A percentile compares a stretch with the other conserved stretches of the same genome.
Evolutionary conservation across 225 moss, liverwort and hornwort genomes (phyloP).

Genomic region (Straminergon stramineum): DNA sequence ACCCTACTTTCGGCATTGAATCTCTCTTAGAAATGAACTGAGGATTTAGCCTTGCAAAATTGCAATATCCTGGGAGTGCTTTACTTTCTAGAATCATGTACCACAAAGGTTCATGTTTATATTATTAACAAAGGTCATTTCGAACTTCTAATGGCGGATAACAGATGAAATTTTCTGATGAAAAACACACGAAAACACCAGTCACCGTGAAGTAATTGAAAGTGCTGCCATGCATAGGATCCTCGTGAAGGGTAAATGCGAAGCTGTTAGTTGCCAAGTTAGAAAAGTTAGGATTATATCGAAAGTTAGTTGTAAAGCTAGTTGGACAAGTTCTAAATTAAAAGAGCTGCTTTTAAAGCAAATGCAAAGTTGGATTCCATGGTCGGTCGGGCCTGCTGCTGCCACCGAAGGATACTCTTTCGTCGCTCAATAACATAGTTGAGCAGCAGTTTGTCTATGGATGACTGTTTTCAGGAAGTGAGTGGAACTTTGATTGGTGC

Average conservation of each 20-base stretch:
- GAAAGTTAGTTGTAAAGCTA: not conserved
- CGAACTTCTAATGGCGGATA: not conserved
- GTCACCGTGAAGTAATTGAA: not conserved
- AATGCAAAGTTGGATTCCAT: not conserved
- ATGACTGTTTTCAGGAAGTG: not conserved
- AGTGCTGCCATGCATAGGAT: not conserved
- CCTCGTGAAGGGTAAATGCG: not conserved
- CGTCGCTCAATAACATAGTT: not conserved
- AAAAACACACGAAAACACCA: not conserved
- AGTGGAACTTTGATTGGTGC: not conserved
- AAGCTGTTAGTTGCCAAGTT: not conserved
- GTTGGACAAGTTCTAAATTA: not conserved
- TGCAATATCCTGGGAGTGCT: not conserved
- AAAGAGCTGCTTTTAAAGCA: not conserved
- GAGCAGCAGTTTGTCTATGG: not conserved
- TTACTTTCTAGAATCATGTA: not conserved
- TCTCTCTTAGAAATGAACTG: not conserved
- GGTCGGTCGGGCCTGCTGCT: not conserved
- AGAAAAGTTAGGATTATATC: not conserved
- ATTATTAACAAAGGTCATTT: not conserved
- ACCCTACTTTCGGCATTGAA: not conserved
- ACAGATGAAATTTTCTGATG: not conserved
- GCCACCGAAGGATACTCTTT: not conserved
- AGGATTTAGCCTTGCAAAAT: not conserved
- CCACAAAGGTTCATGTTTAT: not conserved